phyloP scores from a whole-genome alignment of 2,329 filamentous ascomycete species.

The Arthrobotrys iridis region DNA sequence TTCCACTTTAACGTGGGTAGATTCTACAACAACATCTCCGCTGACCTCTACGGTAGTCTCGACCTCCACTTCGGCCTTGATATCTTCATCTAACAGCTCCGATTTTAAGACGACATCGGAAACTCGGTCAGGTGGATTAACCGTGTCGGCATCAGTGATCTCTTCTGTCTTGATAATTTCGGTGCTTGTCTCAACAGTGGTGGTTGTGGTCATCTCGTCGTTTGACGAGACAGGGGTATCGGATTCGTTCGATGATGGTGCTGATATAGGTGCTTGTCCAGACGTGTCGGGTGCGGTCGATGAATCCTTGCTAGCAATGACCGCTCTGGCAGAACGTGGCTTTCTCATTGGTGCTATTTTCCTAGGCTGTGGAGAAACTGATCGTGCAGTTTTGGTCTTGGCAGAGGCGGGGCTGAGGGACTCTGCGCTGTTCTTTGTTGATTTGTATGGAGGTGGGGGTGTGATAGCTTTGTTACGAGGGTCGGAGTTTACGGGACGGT shows the following conservation, averaged over 20 bases:
- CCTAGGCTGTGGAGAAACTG: slow-evolving; percentile 67
- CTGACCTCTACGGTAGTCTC: slow-evolving; percentile 58
- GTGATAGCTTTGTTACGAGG: slow-evolving; percentile 78
- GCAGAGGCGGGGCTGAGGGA: slow-evolving; percentile 57
- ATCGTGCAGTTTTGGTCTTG: slow-evolving; percentile 67
- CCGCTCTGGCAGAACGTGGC: slow-evolving; percentile 62
- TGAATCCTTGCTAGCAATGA: slow-evolving; percentile 63
- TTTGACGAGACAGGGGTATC: slow-evolving; percentile 62
- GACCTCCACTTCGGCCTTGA: slow-evolving; percentile 59
- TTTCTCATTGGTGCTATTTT: slow-evolving; percentile 66
- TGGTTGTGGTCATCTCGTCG: slow-evolving; percentile 59
- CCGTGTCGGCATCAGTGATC: slow-evolving; percentile 56
- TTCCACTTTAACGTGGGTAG: slow-evolving; percentile 78
- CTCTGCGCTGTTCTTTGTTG: slow-evolving; percentile 56
- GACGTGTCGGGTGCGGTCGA: slow-evolving; percentile 54
- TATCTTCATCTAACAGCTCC: slow-evolving; percentile 67
- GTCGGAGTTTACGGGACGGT: slow-evolving; percentile 73
- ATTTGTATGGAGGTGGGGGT: slow-evolving; percentile 74
- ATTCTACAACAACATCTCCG: slow-evolving; percentile 70
- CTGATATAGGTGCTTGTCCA: slow-evolving; percentile 58
- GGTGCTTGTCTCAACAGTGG: slow-evolving; percentile 27
- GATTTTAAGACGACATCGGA: slow-evolving; percentile 60
- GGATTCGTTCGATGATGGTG: slow-evolving; percentile 69
- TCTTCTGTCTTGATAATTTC: slow-evolving; percentile 55
- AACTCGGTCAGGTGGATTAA: slow-evolving; percentile 3